phyloP scores from a whole-genome alignment of 164 flowering plant genomes.

The Stephania cephalantha region DNA sequence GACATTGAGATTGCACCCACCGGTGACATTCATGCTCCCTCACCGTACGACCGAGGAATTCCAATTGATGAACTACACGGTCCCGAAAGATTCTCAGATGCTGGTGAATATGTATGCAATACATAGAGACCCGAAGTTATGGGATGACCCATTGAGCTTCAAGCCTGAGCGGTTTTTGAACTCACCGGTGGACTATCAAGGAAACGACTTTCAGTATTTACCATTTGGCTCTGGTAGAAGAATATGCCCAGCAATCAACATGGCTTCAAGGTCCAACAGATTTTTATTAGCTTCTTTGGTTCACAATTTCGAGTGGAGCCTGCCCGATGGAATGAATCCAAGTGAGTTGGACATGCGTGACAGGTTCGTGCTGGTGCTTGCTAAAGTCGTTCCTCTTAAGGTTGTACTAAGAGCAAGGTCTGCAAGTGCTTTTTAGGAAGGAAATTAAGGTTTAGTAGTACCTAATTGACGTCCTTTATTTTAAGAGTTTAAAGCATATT shows the following conservation, averaged over 20 bases:
- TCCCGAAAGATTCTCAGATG: background rate
- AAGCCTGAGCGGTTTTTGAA: background rate
- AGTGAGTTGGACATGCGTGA: slow-evolving; percentile 2
- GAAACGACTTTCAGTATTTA: background rate
- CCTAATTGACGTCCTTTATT: too few species aligned
- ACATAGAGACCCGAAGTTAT: slow-evolving; percentile 6
- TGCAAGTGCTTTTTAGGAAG: too few species aligned
- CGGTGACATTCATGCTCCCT: background rate
- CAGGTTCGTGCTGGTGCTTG: background rate
- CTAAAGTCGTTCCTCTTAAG: background rate
- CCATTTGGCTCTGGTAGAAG: slow-evolving; percentile 12
- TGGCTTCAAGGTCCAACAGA: background rate
- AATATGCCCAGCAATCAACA: slow-evolving; percentile 2
- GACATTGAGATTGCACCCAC: slow-evolving; percentile 7
- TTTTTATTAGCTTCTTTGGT: slow-evolving; percentile 2
- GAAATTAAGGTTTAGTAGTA: too few species aligned
- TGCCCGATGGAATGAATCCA: background rate
- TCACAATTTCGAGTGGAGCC: slow-evolving; percentile 3
- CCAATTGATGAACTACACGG: slow-evolving; percentile 1
- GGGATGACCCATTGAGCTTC: background rate
- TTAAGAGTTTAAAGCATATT: too few species aligned
- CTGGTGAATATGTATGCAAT: background rate
- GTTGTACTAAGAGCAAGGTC: background rate
- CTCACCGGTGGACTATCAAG: background rate
- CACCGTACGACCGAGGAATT: slow-evolving; percentile 3